phyloP scores from a whole-genome alignment of 2,329 filamentous ascomycete genomes.

The Colletotrichum musicola region DNA sequence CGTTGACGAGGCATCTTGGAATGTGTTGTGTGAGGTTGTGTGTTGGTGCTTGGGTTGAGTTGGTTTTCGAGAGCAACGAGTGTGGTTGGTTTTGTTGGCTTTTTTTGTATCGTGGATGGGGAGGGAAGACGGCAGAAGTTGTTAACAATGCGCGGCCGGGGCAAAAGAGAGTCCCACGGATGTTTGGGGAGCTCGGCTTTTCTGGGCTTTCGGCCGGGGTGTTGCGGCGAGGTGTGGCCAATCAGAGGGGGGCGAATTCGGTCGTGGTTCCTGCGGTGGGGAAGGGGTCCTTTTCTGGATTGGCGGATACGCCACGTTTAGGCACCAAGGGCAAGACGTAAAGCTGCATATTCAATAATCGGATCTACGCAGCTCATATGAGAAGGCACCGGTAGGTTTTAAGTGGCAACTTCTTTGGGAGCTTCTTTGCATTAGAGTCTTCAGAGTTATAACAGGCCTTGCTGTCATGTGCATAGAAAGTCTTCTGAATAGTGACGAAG shows the following conservation, averaged over 20 bases:
- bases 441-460: too few relatives aligned
- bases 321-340: background rate
- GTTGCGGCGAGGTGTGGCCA: slow-evolving; percentile 28
- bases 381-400: too few relatives aligned
- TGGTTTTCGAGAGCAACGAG: background rate
- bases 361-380: background rate
- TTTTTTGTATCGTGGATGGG: slow-evolving; percentile 42
- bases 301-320: background rate
- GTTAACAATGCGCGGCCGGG: slow-evolving; percentile 27
- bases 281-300: slow-evolving; percentile 6
- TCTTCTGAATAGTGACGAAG: background rate
- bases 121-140: slow-evolving; percentile 37
- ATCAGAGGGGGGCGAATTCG: slow-evolving; percentile 28
- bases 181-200: slow-evolving; percentile 29
- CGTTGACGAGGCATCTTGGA: slow-evolving; percentile 82
- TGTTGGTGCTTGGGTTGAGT: background rate
- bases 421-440: background rate
- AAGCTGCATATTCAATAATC: background rate
- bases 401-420: too few relatives aligned
- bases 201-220: slow-evolving; percentile 19
- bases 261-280: slow-evolving; percentile 16
- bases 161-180: slow-evolving; percentile 2
- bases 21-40: slow-evolving; percentile 31
- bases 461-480: too few relatives aligned
- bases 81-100: slow-evolving; percentile 43